Conservation (phyloP, 768 basidiomycete genomes). For the Hygrocybe coccinea region DNA sequence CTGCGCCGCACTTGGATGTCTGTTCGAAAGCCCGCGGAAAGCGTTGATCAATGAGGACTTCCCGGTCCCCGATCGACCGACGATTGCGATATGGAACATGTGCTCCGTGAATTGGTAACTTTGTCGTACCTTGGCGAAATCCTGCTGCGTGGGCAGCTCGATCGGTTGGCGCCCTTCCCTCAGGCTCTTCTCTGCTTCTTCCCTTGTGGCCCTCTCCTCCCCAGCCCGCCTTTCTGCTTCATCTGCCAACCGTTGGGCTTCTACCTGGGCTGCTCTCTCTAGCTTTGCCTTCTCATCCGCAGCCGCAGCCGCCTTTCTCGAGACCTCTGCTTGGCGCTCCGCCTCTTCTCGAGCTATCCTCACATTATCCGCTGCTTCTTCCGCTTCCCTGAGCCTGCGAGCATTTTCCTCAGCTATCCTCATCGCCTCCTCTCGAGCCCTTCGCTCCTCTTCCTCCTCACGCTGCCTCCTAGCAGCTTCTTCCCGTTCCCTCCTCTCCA, state of each 20-base stretch:
- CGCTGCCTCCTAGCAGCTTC: background rate
- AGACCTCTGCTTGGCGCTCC: conserved; percentile 10
- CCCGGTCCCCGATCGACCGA: conserved; percentile 31
- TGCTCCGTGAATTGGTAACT: conserved; percentile 18
- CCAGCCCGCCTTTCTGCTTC: conserved; percentile 8
- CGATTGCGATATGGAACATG: conserved; percentile 31
- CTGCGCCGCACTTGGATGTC: conserved; percentile 21
- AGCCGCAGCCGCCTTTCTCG: conserved; percentile 1
- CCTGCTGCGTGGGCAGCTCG: conserved; percentile 25
- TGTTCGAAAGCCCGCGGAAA: conserved; percentile 28
- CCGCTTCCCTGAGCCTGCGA: conserved; percentile 9
- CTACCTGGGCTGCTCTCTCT: background rate
- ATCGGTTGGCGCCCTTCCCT: conserved; percentile 19
- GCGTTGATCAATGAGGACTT: conserved; percentile 37
- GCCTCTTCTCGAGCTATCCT: conserved; percentile 6
- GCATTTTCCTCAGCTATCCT: conserved; percentile 6
- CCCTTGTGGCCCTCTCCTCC: conserved; percentile 10
- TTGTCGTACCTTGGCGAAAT: conserved; percentile 12
- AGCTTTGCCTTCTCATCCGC: conserved; percentile 11
- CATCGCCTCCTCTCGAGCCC: background rate
- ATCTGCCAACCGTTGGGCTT: background rate
- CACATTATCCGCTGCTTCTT: conserved; percentile 13
- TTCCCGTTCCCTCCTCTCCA: background rate
- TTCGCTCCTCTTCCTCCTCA: conserved; percentile 1
- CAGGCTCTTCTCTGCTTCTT: conserved; percentile 9